Percentiles rank a stretch among this genome's conserved stretches.
Conservation (phyloP, 2,329 filamentous ascomycete genomes). For the Metarhizium robertsii region DNA sequence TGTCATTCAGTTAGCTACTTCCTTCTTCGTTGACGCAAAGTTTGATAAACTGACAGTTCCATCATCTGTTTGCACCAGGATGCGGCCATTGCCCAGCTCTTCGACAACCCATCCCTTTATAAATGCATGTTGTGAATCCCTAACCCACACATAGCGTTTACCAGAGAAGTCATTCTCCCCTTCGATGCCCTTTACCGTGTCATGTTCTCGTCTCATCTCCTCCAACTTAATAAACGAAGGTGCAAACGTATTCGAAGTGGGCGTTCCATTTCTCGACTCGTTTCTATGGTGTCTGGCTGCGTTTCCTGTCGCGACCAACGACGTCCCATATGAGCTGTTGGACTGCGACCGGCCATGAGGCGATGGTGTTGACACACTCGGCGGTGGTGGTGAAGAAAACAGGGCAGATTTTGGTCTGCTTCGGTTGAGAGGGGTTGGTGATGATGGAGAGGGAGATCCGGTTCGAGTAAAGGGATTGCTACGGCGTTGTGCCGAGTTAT, state of each 20-base stretch:
- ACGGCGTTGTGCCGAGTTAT: constrained; percentile 53
- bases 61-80: constrained; percentile 90
- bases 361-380: constrained; percentile 28
- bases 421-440: constrained; percentile 43
- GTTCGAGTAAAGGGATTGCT: constrained; percentile 72
- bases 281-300: constrained; percentile 32
- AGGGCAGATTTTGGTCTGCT: constrained; percentile 68
- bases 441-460: constrained; percentile 42
- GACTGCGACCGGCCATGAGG: constrained; percentile 64
- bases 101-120: constrained; percentile 88
- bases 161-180: constrained; percentile 98
- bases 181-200: constrained; percentile 65
- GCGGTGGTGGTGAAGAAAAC: constrained; percentile 50
- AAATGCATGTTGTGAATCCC: constrained; percentile 78
- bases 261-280: constrained; percentile 56
- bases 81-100: constrained; percentile 57
- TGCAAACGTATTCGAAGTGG: constrained; percentile 76
- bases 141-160: constrained; percentile 96
- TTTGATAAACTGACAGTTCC: constrained; percentile 55
- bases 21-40: not conserved
- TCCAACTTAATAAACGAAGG: constrained; percentile 92
- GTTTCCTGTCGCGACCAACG: constrained; percentile 27
- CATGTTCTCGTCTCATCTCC: constrained; percentile 52
- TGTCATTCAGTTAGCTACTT: constrained; percentile 25
- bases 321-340: constrained; percentile 39